Conservation (phyloP, 2,329 filamentous ascomycete genomes). For the Calonectria fujianensis region DNA sequence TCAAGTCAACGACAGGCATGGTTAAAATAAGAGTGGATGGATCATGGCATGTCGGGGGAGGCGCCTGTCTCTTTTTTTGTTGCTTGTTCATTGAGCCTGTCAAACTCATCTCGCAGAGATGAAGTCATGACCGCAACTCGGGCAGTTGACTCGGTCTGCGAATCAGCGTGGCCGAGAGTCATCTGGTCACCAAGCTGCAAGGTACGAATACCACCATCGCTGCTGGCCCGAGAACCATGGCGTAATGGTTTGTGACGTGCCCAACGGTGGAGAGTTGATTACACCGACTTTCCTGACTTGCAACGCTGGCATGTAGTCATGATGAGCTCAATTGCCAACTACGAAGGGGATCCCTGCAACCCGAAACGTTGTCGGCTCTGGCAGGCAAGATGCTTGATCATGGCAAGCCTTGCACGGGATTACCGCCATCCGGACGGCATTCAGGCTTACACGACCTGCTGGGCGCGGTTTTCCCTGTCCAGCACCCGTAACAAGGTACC, state of each 20-base stretch:
- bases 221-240: constrained; percentile 10
- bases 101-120: constrained; percentile 20
- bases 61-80: neutral
- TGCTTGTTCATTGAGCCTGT: neutral
- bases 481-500: neutral
- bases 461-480: constrained; percentile 11
- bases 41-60: constrained; percentile 6
- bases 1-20: constrained; percentile 18
- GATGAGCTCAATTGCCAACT: neutral
- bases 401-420: constrained; percentile 13
- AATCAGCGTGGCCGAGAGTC: constrained; percentile 29
- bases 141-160: constrained; percentile 13
- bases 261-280: constrained; percentile 29
- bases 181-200: constrained; percentile 28
- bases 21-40: constrained; percentile 21
- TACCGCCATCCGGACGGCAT: constrained; percentile 20
- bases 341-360: constrained; percentile 19
- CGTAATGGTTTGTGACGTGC: constrained; percentile 14
- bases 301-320: constrained; percentile 8
- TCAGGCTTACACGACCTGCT: constrained; percentile 1
- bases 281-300: constrained; percentile 28
- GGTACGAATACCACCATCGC: constrained; percentile 28
- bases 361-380: neutral
- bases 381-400: constrained; percentile 8
- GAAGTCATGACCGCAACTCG: constrained; percentile 8